Evolutionary conservation across 257 asterid genomes (phyloP), one percentile per base, ranked within the genome.

Genomic region (Leptodermis oblonga): DNA sequence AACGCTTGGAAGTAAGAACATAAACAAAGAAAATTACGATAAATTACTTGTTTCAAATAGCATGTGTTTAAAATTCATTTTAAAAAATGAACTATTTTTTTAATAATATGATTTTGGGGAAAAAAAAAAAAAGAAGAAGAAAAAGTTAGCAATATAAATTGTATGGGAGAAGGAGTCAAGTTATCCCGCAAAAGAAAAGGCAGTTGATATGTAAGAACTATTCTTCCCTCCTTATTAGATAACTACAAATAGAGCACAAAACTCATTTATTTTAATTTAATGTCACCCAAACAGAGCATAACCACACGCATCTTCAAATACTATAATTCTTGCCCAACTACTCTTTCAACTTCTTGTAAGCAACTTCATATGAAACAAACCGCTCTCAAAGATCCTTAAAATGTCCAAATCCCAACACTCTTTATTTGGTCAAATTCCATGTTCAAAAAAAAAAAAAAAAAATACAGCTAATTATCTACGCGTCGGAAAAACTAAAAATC

Each of bases 401-500:
- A 54, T 54, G 11, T 34, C 39, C 39, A 39, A 39, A 39, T 39
- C 12, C 45, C 45, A 43, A 10, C n/a, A n/a, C n/a, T n/a, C n/a
- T n/a, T 26, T 49, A 11, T 1, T 0, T n/a, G 14, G 20, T 14
- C 28, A 20, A 49, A 28, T 34, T 68, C 56, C 42, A 67, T n/a
- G 51, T 13, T 15, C 59, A 30, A 30, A 52, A 52, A n/a, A 52
- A 52, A 14, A n/a, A n/a, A n/a, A n/a, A 22, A 20, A 49, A 49
- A 49, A 54, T 37, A 17, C 22, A 41, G 41, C 30, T 48, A 14
- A 42, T 1, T 69, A n/a, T 31, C 14, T 2, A 71, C 75, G 14
- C 69, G 75, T 43, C 61, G 42, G 30, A 8, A 22, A 59, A 59
- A 70, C 6, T 30, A 52, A 22, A 20, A 52, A 52, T 20, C 59